Evolutionary conservation across 495 filamentous ascomycete species (phyloP), one percentile per base, ranked within the genome.

Genomic region (Ascobolus immersus): DNA sequence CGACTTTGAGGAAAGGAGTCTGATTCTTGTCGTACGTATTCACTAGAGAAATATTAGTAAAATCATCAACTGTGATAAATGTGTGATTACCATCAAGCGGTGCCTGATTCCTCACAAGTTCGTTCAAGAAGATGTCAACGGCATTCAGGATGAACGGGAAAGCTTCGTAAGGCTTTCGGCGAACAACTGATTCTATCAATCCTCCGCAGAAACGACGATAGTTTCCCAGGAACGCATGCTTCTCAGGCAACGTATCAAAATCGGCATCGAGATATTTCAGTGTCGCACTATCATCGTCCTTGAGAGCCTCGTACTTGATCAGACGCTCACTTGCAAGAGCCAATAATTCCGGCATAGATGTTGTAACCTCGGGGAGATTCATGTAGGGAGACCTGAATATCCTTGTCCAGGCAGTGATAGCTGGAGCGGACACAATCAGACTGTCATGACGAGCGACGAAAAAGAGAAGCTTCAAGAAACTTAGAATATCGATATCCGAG

Each of bases 171-270:
- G 80, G 71, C 38, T 73, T 66, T 37, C 73, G 69, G 28, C 73
- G 60, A 12, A 82, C 77, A 32, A 93, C 77, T 19, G 59, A 61
- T 52, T 93, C 81, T 30, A 94, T 74, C 4, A 92, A 67, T 21
- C 71, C 69, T 8, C 67, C 66, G 49, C 81, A 86, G 43, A 89
- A 94, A 29, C 89, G 67, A 15, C 82, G 61, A 49, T 93, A 99
- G 44, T 94, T 94, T 1, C 86, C 84, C n/a, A 94, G 63, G 49
- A 99, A 99, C 9, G 82, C 77, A 55, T 99, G 86, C 17, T 77
- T 62, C 50, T 99, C 89, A 1, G 89, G 89, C 20, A 82, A 60
- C 0, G 86, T 93, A 50, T 94, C 89, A 21, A 92, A 77, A 49
- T 99, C 86, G 39, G 92, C 80, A 32, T 77, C 55, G 5, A 99